These are phyloP conservation scores for Paramecium sexaurelia DNA, from an alignment of 73 alveolate genomes.

Conservation along the genomic window DNA sequence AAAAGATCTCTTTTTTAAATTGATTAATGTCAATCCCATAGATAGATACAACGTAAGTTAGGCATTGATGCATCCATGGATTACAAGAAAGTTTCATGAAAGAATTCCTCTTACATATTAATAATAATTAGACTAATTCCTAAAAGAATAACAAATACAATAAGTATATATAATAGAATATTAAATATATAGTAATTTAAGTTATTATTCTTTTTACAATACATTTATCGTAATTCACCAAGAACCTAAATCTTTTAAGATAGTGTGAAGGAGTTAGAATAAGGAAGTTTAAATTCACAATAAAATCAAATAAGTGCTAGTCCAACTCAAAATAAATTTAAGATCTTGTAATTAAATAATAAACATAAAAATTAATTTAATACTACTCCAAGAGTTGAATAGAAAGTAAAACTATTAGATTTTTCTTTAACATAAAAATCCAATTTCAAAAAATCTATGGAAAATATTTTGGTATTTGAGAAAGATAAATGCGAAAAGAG, in stretches of 20 bases:
- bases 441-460: neutral
- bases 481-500: neutral
- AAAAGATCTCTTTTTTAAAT: slow-evolving; percentile 79
- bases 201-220: neutral
- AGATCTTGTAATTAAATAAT: neutral
- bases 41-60: slow-evolving; percentile 85
- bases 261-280: neutral
- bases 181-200: neutral
- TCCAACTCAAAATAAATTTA: slow-evolving; percentile 16
- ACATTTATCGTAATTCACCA: neutral
- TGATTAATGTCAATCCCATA: slow-evolving; percentile 76
- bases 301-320: neutral
- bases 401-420: neutral
- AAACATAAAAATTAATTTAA: neutral
- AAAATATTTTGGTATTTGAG: neutral
- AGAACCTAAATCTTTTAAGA: neutral
- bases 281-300: neutral
- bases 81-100: slow-evolving; percentile 79
- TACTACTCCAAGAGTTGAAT: neutral
- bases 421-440: neutral
- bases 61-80: slow-evolving; percentile 95
- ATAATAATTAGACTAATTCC: slow-evolving; percentile 68
- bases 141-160: slow-evolving; percentile 66
- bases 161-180: neutral
- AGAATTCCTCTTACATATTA: slow-evolving; percentile 80